Percentiles rank a stretch among this genome's conserved stretches.
These are phyloP conservation scores for Xylaria polymorpha DNA, from an alignment of 2,329 filamentous ascomycete species.

Conservation along the genomic window DNA sequence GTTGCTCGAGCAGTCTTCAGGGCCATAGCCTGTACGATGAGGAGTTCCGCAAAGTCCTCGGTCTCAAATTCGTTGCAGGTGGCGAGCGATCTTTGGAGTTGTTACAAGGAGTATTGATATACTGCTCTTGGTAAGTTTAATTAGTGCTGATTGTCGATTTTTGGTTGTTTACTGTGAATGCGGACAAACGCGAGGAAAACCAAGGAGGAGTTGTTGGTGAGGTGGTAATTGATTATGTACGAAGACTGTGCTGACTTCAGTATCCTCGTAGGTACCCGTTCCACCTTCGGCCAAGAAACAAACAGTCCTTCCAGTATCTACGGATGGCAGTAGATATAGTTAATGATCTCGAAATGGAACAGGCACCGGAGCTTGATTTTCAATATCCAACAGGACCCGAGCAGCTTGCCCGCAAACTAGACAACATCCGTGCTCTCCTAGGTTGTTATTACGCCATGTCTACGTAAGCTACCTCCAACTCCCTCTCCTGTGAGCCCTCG, in stretches of 20 bases:
- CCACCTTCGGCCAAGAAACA: constrained; percentile 64
- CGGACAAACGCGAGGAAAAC: neutral
- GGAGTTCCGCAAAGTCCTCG: constrained; percentile 68
- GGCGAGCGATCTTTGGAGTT: constrained; percentile 68
- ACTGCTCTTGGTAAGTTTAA: constrained; percentile 63
- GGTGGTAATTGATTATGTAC: neutral
- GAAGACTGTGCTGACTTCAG: constrained; percentile 14
- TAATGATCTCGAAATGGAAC: constrained; percentile 62
- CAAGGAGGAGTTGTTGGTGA: neutral
- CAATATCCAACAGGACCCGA: constrained; percentile 34
- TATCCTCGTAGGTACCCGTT: constrained; percentile 62
- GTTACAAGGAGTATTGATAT: constrained; percentile 67
- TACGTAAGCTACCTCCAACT: constrained; percentile 50
- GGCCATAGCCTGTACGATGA: constrained; percentile 66
- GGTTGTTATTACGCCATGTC: constrained; percentile 58
- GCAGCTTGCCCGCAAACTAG: constrained; percentile 50
- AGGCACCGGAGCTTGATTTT: constrained; percentile 50
- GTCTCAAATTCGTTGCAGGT: constrained; percentile 65
- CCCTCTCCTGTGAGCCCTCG: too few relatives aligned
- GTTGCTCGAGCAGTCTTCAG: constrained; percentile 60
- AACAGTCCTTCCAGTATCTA: constrained; percentile 62
- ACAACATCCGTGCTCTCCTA: constrained; percentile 60
- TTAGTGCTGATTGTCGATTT: neutral
- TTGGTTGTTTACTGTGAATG: neutral
- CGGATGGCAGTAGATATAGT: constrained; percentile 64